Base-by-base conservation (phyloP, 371 early-diverging fungal species). In the Mucor plumbeus region DNA sequence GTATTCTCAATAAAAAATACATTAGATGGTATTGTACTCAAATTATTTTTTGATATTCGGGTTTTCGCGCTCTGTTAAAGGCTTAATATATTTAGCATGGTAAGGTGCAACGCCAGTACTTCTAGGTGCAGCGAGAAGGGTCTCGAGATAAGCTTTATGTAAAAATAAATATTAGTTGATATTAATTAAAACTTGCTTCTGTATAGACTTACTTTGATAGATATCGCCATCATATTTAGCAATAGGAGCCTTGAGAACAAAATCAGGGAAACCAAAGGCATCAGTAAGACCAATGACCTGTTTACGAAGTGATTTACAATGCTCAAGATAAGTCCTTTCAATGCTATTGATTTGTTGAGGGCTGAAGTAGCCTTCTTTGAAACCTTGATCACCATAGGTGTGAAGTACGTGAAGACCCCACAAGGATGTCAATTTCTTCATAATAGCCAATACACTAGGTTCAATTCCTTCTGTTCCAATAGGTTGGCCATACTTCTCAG, bases 211-310 rank as follows among this genome's bases (percentile, higher is more conserved):
- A 82, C 82, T 64, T 38, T 74, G 65, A 73, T 90, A 90, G 40
- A 87, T 88, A 62, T 87, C 75, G 26, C 91, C 91, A 68, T 89
- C 86, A 31, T 83, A 81, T 54, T 81, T 81, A n/a, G 81, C 91
- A 67, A 90, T 85, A 6, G 89, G 89, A 8, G 88, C 85, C 74
- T 88, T 89, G 53, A 89, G 61, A 38, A 89, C 69, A 71, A 86
- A 90, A 64, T 90, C 91, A 14, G 91, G 89, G 36, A 84, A 78
- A 1, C 78, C 83, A 69, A 84, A 88, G 4, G 84, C 87, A 70
- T 90, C 91, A 11, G 85, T 78, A 9, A 89, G 72, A 3, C 89
- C 88, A 58, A 91, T 78, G 0, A 84, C 87, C 61, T 88, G 85
- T 35, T 75, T 72, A 35, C 91, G 85, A 38, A 89, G 68, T 8